These are phyloP conservation scores for Dianthus caryophyllus DNA, from an alignment of 148 eudicot species.

Conservation along the genomic window DNA sequence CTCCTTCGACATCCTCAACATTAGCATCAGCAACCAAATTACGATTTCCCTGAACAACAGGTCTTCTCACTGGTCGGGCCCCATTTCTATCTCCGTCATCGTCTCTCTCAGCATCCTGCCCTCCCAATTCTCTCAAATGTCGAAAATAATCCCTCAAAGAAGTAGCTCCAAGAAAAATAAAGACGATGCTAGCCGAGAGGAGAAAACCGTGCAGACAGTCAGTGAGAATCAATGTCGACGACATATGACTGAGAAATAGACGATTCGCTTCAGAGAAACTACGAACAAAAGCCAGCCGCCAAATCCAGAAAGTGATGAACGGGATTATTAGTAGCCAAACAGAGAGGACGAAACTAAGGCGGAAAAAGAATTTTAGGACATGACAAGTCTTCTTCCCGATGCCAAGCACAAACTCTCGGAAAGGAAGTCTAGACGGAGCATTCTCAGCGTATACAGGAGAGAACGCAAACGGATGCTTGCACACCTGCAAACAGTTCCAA, in stretches of 20 bases:
- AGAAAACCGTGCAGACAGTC: slow-evolving; percentile 97
- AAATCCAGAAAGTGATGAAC: slow-evolving; percentile 93
- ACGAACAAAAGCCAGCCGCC: slow-evolving; percentile 90
- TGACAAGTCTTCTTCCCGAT: slow-evolving; percentile 83
- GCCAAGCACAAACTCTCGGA: slow-evolving; percentile 77
- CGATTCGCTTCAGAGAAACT: slow-evolving; percentile 77
- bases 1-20: slow-evolving; percentile 77
- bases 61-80: slow-evolving; percentile 84
- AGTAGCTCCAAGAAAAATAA: slow-evolving; percentile 90
- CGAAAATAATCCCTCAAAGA: slow-evolving; percentile 92
- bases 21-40: slow-evolving; percentile 66
- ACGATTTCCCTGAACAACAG: slow-evolving; percentile 59
- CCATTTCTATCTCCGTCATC: slow-evolving; percentile 91
- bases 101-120: slow-evolving; percentile 86
- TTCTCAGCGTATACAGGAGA: slow-evolving; percentile 92
- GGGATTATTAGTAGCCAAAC: slow-evolving; percentile 97
- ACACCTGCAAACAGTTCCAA: slow-evolving; percentile 57
- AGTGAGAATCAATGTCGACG: slow-evolving; percentile 67
- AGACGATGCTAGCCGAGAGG: slow-evolving; percentile 91
- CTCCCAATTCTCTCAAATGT: slow-evolving; percentile 83
- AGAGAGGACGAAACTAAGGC: slow-evolving; percentile 87
- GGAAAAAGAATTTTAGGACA: slow-evolving; percentile 82
- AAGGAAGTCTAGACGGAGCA: slow-evolving; percentile 92
- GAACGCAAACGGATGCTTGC: slow-evolving; percentile 92
- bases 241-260: slow-evolving; percentile 77